Percentiles rank a stretch among this genome's conserved stretches.
These are phyloP conservation scores for Lipomyces sp. DNA, from an alignment of 805 yeast species.

Conservation along the genomic window DNA sequence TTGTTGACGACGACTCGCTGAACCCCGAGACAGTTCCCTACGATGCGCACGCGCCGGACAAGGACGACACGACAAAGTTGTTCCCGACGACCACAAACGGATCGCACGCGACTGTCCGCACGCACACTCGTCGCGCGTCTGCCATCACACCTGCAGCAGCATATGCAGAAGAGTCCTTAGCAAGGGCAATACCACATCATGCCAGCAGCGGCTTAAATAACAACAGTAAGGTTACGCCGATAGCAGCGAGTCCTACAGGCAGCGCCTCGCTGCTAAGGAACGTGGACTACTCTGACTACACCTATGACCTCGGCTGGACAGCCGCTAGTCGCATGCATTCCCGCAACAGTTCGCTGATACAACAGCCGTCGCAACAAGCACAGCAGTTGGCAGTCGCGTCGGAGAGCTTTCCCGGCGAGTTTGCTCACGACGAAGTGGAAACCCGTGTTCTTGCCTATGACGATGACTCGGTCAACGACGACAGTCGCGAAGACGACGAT, in stretches of 20 bases:
- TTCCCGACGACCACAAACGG: constrained; percentile 15
- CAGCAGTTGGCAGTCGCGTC: background rate
- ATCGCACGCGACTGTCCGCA: background rate
- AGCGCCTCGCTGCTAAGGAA: constrained; percentile 1
- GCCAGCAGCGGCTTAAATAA: too few relatives aligned
- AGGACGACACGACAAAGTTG: constrained; percentile 16
- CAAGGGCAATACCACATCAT: background rate
- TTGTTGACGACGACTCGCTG: constrained; percentile 12
- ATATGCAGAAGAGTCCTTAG: background rate
- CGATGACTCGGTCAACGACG: constrained; percentile 3
- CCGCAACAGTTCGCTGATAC: constrained; percentile 21
- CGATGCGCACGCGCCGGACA: constrained; percentile 13
- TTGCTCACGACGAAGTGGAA: too few relatives aligned
- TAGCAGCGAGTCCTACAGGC: too few relatives aligned
- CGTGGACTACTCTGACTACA: constrained; percentile 27
- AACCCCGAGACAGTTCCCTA: constrained; percentile 3
- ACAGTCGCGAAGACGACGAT: background rate
- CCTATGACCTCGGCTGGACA: constrained; percentile 29
- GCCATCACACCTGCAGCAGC: background rate
- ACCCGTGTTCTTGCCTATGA: constrained; percentile 1
- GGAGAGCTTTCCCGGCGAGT: background rate
- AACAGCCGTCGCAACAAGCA: background rate
- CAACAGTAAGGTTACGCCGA: too few relatives aligned
- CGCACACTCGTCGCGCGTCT: background rate
- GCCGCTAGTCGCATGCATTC: constrained; percentile 29